Evolutionary conservation across 768 basidiomycete genomes (phyloP).

Genomic region (Serendipita sp.): DNA sequence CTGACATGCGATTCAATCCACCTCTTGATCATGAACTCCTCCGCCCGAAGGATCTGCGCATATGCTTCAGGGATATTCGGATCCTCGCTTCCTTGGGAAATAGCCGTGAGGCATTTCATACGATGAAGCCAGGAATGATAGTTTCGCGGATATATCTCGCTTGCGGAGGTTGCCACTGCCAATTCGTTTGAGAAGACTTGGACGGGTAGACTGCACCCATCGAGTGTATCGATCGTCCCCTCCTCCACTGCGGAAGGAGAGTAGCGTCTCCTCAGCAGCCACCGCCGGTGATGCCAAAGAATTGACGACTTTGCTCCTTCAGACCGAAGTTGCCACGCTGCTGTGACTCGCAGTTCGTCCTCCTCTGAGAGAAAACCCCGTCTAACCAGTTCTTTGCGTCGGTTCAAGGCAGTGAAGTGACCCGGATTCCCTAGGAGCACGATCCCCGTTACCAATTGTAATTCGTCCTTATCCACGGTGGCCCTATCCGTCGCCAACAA

Average conservation of each 20-base stretch:
- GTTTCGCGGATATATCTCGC: constrained; percentile 52
- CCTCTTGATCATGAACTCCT: constrained; percentile 23
- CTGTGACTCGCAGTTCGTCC: constrained; percentile 34
- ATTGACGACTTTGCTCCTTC: constrained; percentile 50
- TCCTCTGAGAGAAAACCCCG: constrained; percentile 22
- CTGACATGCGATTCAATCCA: constrained; percentile 55
- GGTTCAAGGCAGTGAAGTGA: constrained; percentile 51
- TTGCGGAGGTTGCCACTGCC: constrained; percentile 30
- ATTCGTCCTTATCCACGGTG: neutral
- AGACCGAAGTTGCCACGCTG: constrained; percentile 34
- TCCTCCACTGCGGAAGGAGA: constrained; percentile 12
- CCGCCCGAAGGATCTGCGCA: constrained; percentile 24
- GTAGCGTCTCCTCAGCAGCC: constrained; percentile 34
- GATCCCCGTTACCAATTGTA: constrained; percentile 27
- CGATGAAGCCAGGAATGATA: constrained; percentile 63
- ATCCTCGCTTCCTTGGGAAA: constrained; percentile 13
- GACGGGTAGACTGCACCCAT: constrained; percentile 20
- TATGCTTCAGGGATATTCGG: constrained; percentile 15
- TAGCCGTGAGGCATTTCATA: constrained; percentile 27
- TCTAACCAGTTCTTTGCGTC: constrained; percentile 38
- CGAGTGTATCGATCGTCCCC: constrained; percentile 12
- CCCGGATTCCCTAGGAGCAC: constrained; percentile 54
- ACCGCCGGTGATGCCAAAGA: constrained; percentile 56
- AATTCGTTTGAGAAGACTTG: constrained; percentile 29
- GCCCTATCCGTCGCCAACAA: neutral